phyloP scores from a whole-genome alignment of 1,284 basidiomycete genomes.

The Phylloporus sp. region DNA sequence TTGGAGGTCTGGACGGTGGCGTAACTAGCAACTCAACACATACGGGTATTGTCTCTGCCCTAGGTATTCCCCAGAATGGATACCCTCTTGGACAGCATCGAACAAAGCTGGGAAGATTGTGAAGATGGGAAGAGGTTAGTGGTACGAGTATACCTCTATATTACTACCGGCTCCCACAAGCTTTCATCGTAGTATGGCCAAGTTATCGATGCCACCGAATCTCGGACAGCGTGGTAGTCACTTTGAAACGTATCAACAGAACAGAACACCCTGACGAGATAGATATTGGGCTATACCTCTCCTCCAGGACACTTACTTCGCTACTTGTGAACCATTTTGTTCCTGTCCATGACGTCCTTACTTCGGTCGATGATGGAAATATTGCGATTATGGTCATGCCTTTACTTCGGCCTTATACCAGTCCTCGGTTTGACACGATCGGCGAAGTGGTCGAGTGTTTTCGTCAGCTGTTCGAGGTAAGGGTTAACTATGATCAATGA shows the following conservation, averaged over 20 bases:
- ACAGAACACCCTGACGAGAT: not conserved
- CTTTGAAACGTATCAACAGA: not conserved
- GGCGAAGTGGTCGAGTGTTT: not conserved
- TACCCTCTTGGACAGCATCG: constrained; percentile 2
- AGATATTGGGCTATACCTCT: not conserved
- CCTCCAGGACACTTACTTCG: not conserved
- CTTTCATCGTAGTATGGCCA: not conserved
- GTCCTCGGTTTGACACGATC: not conserved
- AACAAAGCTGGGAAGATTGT: not conserved
- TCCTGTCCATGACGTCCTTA: not conserved
- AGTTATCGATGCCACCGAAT: not conserved
- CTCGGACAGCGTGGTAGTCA: not conserved
- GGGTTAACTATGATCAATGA: not conserved
- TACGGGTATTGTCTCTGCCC: not conserved
- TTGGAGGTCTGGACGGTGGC: constrained; percentile 2
- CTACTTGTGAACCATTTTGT: not conserved
- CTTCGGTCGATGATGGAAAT: not conserved
- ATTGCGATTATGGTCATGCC: not conserved
- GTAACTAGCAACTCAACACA: not conserved
- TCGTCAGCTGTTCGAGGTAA: not conserved
- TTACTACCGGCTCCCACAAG: not conserved
- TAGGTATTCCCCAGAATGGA: constrained; percentile 1
- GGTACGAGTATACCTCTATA: not conserved
- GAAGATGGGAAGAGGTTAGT: constrained; percentile 2
- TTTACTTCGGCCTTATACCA: not conserved